phyloP scores from a whole-genome alignment of 345 rosid species.

The Linum tenue region DNA sequence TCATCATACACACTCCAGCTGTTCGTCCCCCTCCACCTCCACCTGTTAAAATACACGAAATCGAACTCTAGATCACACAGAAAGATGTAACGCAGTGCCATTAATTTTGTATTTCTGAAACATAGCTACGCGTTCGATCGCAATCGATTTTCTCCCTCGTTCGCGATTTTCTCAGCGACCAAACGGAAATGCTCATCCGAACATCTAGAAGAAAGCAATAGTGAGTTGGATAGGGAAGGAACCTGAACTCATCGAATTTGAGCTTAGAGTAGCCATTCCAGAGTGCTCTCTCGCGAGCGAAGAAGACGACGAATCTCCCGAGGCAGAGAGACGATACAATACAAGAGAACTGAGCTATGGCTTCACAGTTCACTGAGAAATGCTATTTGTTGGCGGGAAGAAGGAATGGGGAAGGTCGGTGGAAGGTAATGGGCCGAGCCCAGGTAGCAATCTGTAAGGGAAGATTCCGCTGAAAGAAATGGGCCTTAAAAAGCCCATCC shows the following conservation, averaged over 20 bases:
- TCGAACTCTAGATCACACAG: background rate
- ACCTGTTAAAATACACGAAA: background rate
- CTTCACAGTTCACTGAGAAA: no score
- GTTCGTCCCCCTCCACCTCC: constrained; percentile 21
- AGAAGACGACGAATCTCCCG: background rate
- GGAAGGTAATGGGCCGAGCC: no score
- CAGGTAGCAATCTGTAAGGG: no score
- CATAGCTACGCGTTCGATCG: background rate
- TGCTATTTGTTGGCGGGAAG: no score
- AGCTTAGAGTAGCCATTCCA: constrained; percentile 17
- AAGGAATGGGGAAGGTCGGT: no score
- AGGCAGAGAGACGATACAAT: no score
- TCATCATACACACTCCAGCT: constrained; percentile 86
- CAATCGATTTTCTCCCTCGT: background rate
- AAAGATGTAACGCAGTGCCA: background rate
- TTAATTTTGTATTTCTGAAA: background rate
- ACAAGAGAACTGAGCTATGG: no score
- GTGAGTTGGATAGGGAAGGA: background rate
- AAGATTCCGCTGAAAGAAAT: no score
- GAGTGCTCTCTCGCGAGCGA: background rate
- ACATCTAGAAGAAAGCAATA: background rate
- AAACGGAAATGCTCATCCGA: background rate
- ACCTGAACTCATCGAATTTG: constrained; percentile 19
- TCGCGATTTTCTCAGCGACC: constrained; percentile 7
- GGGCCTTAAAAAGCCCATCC: no score